These are phyloP conservation scores for Emergomyces pasteurianus DNA, from an alignment of 2,329 filamentous ascomycete genomes.

Conservation along the genomic window DNA sequence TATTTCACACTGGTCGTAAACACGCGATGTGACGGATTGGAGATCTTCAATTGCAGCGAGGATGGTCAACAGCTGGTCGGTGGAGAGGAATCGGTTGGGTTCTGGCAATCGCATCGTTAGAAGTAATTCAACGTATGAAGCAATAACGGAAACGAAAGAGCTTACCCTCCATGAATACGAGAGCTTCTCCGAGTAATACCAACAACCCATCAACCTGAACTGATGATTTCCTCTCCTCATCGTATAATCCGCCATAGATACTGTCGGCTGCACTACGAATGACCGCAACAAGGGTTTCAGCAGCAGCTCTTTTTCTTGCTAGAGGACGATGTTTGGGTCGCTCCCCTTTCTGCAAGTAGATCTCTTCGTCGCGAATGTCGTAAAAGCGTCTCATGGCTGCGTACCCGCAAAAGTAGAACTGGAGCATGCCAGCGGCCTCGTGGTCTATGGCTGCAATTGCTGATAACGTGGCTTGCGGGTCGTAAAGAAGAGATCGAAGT, in stretches of 20 bases:
- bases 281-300: constrained; percentile 64
- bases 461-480: constrained; percentile 60
- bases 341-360: constrained; percentile 25
- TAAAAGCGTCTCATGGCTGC: constrained; percentile 86
- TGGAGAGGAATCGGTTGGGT: constrained; percentile 48
- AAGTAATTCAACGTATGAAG: not conserved
- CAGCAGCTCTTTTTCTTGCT: constrained; percentile 56
- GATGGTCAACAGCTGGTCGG: constrained; percentile 61
- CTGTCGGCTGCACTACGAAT: constrained; percentile 79
- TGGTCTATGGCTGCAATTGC: constrained; percentile 61
- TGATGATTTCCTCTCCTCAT: constrained; percentile 66
- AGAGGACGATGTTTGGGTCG: constrained; percentile 40
- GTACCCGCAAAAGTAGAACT: constrained; percentile 80
- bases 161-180: constrained; percentile 58
- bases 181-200: constrained; percentile 69
- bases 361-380: constrained; percentile 65
- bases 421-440: constrained; percentile 71
- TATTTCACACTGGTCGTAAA: constrained; percentile 63
- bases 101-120: constrained; percentile 16
- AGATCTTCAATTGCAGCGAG: constrained; percentile 71
- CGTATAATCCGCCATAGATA: constrained; percentile 81
- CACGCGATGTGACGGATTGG: constrained; percentile 59
- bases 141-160: constrained; percentile 7
- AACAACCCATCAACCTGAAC: constrained; percentile 82
- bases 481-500: constrained; percentile 56